Base-by-base conservation (phyloP, 2,329 filamentous ascomycete genomes). In the Hymenotorrendiella dingleyae region DNA sequence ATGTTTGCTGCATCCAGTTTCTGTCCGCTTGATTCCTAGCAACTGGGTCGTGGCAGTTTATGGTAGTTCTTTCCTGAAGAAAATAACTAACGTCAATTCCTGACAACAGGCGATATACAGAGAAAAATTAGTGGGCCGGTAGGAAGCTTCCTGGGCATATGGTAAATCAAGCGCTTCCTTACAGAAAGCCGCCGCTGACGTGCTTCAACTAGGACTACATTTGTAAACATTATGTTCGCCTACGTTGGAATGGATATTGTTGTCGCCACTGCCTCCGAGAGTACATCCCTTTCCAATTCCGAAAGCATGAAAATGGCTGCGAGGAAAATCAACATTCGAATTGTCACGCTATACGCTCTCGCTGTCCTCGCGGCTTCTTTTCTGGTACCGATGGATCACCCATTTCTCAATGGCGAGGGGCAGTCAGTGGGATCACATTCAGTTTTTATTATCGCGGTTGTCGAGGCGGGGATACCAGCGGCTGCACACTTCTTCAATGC, bases 241-340 rank as follows among this genome's bases (percentile, higher is more conserved):
- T 65, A 62, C 45, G 53, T 63, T 1, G 63, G 64, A 22, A 65
- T 67, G 62, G 64, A 67, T 36, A 66, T 65, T 17, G 58, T 66
- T 12, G 62, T 60, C 22, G 61, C 61, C 9, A 67, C 64, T 1
- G 64, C 64, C 10, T 62, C 64, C 7, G 64, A 66, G 37, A 63
- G 56, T 39, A 58, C 55, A 36, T 52, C 59, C 3, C 57, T 66
- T 4, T 49, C 61, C 8, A 55, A 65, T 33, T 57, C 63, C 0
- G 64, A 67, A 42, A 62, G 56, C 43, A 66, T 67, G 58, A 67
- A 67, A 44, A 65, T 67, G 62, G 64, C 60, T 3, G 60, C 63
- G 11, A 54, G 64, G 29, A 67, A 67, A 41, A 64, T 66, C 42
- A 60, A 59, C 43, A 56, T 67, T 10, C 62, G 64, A 40, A 59